These are phyloP conservation scores for Starmerella stigmatis DNA, from an alignment of 805 yeast genomes.

Conservation along the genomic window DNA sequence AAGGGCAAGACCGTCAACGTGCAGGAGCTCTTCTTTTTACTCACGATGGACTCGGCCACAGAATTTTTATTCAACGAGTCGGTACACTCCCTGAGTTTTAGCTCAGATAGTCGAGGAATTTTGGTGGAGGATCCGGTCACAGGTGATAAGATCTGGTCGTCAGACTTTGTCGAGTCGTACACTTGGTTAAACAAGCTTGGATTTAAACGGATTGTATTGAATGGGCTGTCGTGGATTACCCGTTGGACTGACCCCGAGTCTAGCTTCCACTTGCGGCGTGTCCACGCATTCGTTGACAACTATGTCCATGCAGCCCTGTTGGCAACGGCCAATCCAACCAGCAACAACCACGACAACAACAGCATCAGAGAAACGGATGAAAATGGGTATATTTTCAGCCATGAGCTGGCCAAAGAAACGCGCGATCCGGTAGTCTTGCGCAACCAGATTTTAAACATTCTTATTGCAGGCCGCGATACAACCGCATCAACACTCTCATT, in stretches of 20 bases:
- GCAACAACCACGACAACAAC: too few relatives aligned
- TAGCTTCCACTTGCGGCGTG: constrained; percentile 27
- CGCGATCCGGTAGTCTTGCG: constrained; percentile 37
- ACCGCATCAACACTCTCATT: constrained; percentile 41
- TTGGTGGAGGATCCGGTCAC: constrained; percentile 3
- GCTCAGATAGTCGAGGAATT: constrained; percentile 3
- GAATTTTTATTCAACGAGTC: constrained; percentile 26
- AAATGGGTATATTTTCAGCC: constrained; percentile 33
- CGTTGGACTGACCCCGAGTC: constrained; percentile 26
- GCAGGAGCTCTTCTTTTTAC: constrained; percentile 20
- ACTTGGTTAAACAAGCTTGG: constrained; percentile 13
- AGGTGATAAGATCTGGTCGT: constrained; percentile 21
- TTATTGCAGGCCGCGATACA: constrained; percentile 43
- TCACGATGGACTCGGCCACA: constrained; percentile 28
- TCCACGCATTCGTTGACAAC: constrained; percentile 32
- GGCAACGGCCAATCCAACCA: constrained; percentile 12
- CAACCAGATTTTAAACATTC: constrained; percentile 39
- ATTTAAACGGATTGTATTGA: constrained; percentile 10
- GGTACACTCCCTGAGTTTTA: constrained; percentile 16
- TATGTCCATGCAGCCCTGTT: constrained; percentile 35
- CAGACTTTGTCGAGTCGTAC: constrained; percentile 24
- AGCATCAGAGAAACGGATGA: constrained; percentile 28
- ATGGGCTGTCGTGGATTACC: constrained; percentile 12
- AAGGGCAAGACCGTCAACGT: constrained; percentile 15
- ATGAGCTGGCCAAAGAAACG: constrained; percentile 38